Evolutionary conservation across 305 asterid genomes (phyloP).

Genomic region (Fraxinus platypoda): DNA sequence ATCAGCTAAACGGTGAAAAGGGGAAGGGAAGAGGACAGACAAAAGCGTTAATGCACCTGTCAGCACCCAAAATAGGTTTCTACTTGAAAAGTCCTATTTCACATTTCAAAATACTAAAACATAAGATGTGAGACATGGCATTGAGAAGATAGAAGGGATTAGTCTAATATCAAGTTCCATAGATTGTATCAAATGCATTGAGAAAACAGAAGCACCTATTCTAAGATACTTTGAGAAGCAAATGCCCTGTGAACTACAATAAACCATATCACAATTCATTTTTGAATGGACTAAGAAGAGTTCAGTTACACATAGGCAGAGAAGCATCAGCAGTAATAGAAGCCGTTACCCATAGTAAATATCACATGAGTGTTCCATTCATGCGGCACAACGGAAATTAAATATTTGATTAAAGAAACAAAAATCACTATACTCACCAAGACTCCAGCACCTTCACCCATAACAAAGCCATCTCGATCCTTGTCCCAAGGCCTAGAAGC

Average conservation of each 20-base stretch:
- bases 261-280: not conserved
- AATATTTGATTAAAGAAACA: not conserved
- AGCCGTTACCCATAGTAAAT: not conserved
- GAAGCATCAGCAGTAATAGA: slow-evolving; percentile 2
- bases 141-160: not conserved
- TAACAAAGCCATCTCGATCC: no score
- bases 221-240: not conserved
- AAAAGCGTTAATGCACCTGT: not conserved
- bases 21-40: not conserved
- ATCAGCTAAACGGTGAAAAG: not conserved
- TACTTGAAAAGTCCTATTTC: not conserved
- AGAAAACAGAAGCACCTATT: not conserved
- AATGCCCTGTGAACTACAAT: not conserved
- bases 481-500: no score
- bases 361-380: not conserved
- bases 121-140: not conserved
- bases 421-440: slow-evolving; percentile 48
- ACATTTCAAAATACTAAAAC: not conserved
- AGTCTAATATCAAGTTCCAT: not conserved
- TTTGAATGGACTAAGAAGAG: not conserved
- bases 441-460: slow-evolving; percentile 34
- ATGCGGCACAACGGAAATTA: not conserved
- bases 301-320: not conserved
- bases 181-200: not conserved
- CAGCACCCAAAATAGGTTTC: not conserved